Conservation (phyloP, 2,329 filamentous ascomycete species). For the Aspergillus ibericus region DNA sequence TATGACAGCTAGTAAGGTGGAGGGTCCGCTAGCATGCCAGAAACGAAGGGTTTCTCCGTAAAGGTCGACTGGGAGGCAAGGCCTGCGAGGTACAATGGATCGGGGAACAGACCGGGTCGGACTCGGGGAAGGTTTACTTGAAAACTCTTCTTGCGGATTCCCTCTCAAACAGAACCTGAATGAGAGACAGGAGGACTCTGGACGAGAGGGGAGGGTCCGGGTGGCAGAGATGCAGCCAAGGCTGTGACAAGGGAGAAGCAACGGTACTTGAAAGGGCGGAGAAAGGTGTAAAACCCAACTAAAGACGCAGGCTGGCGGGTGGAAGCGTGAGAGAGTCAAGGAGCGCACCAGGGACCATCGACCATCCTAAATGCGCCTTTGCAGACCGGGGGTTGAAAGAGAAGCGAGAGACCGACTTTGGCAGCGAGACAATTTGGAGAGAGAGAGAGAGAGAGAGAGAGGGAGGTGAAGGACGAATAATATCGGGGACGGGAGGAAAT, state of each 20-base stretch:
- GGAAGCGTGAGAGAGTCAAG: constrained; percentile 15
- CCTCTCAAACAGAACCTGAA: constrained; percentile 1
- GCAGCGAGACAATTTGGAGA: constrained; percentile 4
- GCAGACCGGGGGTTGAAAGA: not conserved
- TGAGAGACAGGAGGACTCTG: not conserved
- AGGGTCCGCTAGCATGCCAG: constrained; percentile 29
- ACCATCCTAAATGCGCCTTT: constrained; percentile 15
- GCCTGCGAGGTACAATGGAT: constrained; percentile 5
- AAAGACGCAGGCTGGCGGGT: not conserved
- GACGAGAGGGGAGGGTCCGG: constrained; percentile 7
- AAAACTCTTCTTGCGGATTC: constrained; percentile 6
- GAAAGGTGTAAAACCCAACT: not conserved
- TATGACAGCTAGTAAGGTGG: constrained; percentile 37
- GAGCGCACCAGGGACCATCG: constrained; percentile 12
- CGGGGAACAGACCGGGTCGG: not conserved
- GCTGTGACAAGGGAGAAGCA: constrained; percentile 10
- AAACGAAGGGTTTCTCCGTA: constrained; percentile 26
- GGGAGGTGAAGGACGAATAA: constrained; percentile 16
- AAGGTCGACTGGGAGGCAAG: constrained; percentile 7
- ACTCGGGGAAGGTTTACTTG: not conserved
- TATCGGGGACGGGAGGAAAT: constrained; percentile 20
- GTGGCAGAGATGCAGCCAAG: constrained; percentile 13
- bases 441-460: constrained; percentile 7
- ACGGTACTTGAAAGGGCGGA: constrained; percentile 9
- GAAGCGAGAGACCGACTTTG: not conserved